Evolutionary conservation across 495 filamentous ascomycete species (phyloP).

Genomic region (Podospora pseudoanserina): DNA sequence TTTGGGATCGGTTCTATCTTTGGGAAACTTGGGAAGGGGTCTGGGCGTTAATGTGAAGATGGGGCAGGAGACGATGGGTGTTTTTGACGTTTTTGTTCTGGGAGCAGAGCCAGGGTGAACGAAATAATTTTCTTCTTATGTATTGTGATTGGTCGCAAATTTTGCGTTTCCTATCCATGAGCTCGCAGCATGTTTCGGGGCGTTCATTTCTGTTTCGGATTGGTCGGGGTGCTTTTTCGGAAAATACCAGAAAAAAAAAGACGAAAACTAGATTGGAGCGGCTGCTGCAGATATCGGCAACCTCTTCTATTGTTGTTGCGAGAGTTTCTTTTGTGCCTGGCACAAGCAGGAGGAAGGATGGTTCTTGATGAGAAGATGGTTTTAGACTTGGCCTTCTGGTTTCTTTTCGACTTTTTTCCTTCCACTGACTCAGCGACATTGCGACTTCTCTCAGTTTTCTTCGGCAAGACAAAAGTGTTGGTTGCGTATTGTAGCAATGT

Average conservation of each 20-base stretch:
- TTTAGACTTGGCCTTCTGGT: slow-evolving; percentile 3
- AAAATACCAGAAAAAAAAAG: background rate
- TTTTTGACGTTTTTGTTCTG: background rate
- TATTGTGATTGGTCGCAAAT: slow-evolving; percentile 7
- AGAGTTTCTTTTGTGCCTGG: background rate
- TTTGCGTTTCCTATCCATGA: background rate
- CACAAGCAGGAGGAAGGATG: background rate
- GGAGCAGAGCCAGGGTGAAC: background rate
- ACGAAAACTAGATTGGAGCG: background rate
- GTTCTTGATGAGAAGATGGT: background rate
- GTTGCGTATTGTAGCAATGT: slow-evolving; percentile 25
- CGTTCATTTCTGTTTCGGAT: background rate
- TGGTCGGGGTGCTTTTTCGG: background rate
- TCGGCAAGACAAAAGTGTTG: slow-evolving; percentile 30
- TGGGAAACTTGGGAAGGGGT: background rate
- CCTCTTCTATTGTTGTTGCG: background rate
- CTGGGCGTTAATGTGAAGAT: background rate
- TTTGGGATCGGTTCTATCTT: background rate
- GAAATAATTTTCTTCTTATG: background rate
- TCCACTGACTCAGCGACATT: background rate
- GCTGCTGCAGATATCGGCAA: background rate
- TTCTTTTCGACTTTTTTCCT: background rate
- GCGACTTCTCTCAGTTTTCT: slow-evolving; percentile 5
- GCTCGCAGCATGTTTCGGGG: slow-evolving; percentile 4
- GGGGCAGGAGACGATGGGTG: background rate